Evolutionary conservation across 805 yeast species (phyloP), one percentile per base, ranked within the genome.

Genomic region (Priceomyces carsonii): DNA sequence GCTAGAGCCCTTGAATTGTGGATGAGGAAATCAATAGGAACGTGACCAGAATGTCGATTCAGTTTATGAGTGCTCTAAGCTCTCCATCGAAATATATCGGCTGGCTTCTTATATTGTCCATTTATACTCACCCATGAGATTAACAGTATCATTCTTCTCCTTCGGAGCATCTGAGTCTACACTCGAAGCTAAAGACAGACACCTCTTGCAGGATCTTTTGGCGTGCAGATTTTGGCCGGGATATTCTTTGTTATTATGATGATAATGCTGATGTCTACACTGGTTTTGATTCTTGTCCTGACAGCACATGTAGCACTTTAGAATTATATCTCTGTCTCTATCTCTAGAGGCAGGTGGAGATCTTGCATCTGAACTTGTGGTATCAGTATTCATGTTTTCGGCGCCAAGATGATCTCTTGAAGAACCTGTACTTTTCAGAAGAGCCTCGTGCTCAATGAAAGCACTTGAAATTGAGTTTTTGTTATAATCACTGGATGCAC

Each of bases 61-160:
- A n/a, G n/a, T n/a, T n/a, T n/a, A n/a, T n/a, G n/a, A n/a, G n/a
- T n/a, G n/a, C n/a, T n/a, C n/a, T n/a, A n/a, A n/a, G n/a, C n/a
- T n/a, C n/a, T n/a, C n/a, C n/a, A n/a, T n/a, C n/a, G n/a, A n/a
- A n/a, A n/a, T n/a, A n/a, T n/a, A n/a, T n/a, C n/a, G n/a, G n/a
- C n/a, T n/a, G n/a, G n/a, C n/a, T n/a, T n/a, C n/a, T n/a, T 46
- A 53, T 25, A 53, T 42, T 15, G 44, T 44, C 62, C 63, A 58
- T 34, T 52, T 47, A 36, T 55, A 57, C 35, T 57, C 61, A 6
- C 64, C 63, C 59, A 57, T 54, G 26, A 59, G 47, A 35, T 50
- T 53, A 4, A 55, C 39, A 8, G 54, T 51, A 28, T 50, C 38
- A 22, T 34, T 33, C 15, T 43, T 37, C 18, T 30, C 35, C 26